A percentile compares a stretch with the other conserved stretches of the same genome.
phyloP scores from a whole-genome alignment of 495 filamentous ascomycete species.

The Xylaria sp. region DNA sequence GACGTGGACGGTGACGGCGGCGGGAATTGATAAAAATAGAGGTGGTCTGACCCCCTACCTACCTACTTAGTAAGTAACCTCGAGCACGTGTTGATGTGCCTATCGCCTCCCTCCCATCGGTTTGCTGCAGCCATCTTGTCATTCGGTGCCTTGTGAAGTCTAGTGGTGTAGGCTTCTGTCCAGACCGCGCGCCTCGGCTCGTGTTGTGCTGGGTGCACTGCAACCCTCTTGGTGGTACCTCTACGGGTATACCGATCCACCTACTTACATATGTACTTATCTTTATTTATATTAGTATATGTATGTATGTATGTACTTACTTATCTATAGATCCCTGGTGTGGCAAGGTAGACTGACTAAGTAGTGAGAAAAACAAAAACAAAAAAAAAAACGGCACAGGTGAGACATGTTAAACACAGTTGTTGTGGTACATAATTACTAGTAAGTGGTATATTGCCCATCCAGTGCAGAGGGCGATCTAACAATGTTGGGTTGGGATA shows the following conservation, averaged over 20 bases:
- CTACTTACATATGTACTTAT: not conserved
- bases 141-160: not conserved
- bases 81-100: constrained; percentile 22
- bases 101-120: not conserved
- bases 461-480: too few relatives aligned
- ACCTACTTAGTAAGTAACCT: too few relatives aligned
- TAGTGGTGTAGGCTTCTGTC: not conserved
- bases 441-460: too few relatives aligned
- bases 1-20: constrained; percentile 1
- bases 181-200: not conserved
- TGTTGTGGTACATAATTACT: not conserved
- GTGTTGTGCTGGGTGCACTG: not conserved
- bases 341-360: not conserved
- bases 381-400: not conserved
- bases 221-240: not conserved
- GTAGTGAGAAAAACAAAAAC: too few relatives aligned
- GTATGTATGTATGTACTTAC: too few relatives aligned
- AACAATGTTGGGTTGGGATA: not conserved
- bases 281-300: too few relatives aligned
- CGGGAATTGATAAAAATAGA: constrained; percentile 20
- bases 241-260: constrained; percentile 7
- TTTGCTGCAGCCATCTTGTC: constrained; percentile 8
- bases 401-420: not conserved
- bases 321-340: not conserved
- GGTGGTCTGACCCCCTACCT: not conserved